Evolutionary conservation across 805 yeast species (phyloP), one percentile per base, ranked within the genome.

Genomic region (Pichia ethanolica): DNA sequence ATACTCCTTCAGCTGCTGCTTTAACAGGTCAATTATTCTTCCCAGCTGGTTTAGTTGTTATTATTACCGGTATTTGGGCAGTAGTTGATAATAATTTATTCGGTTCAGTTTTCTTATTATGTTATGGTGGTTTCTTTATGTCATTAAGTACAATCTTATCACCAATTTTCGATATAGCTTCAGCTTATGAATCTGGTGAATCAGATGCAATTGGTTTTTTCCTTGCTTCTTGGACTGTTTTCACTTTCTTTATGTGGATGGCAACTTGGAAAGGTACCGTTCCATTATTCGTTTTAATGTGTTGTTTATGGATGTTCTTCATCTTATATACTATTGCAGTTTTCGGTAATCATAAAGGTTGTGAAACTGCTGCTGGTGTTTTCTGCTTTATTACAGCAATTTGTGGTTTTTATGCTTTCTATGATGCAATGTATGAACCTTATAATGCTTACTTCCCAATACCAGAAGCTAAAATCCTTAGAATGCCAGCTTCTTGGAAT

Each of bases 1-100:
- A 73, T 25, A 71, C 75, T 36, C 56, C 65, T 7, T 64, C 65
- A 27, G 72, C 75, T 1, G 71, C 74, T 46, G 66, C 75, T 25
- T 65, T 73, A 34, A 67, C 72, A 20, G 71, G 76, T 39, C 60
- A 74, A 34, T 65, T 74, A 40, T 65, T 75, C 58, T 73, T 74
- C 56, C 69, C 73, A 42, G 74, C 79, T 7, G 81, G 82, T 26
- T 56, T 70, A n/a, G 72, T 71, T 41, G 73, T 74, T 58, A 63
- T 74, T 33, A 64, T 75, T 39, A 69, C 75, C 35, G 82, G 82
- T 37, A 59, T 74, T 20, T 78, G 79, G 79, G 78, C 77, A 49
- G 59, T 77, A 47, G 65, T 69, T 35, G 63, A 67, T 37, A 75
- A 77, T 48, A 75, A 74, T 59, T 67, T 73, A 4, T 77, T 73